phyloP scores from a whole-genome alignment of 305 asterid genomes.

The Fraxinus platypoda region DNA sequence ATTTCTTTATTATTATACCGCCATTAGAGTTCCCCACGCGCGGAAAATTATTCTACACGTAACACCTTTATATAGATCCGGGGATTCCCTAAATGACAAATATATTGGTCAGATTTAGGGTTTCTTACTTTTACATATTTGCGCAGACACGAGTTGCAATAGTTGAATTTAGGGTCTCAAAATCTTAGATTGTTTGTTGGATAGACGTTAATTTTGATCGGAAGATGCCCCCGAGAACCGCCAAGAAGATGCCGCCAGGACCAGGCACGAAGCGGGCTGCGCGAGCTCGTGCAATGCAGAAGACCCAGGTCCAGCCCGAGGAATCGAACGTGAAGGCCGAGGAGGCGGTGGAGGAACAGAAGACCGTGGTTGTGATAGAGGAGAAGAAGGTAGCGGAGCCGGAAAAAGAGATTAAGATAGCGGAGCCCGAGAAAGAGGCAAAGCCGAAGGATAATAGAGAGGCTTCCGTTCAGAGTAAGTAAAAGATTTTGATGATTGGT shows the following conservation, averaged over 20 bases:
- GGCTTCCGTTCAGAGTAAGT: constrained; percentile 38
- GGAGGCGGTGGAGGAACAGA: constrained; percentile 29
- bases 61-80: background rate
- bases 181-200: background rate
- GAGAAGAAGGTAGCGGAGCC: constrained; percentile 33
- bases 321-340: constrained; percentile 26
- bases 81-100: background rate
- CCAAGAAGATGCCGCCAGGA: constrained; percentile 39
- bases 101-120: background rate
- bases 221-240: constrained; percentile 47
- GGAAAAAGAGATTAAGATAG: constrained; percentile 27
- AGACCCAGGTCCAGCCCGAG: constrained; percentile 17
- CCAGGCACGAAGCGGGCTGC: constrained; percentile 43
- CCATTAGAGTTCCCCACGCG: background rate
- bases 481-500: background rate
- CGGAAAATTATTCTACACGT: background rate
- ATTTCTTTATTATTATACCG: background rate
- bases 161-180: background rate
- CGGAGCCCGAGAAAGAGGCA: constrained; percentile 33
- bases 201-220: background rate
- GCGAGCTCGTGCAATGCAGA: constrained; percentile 31
- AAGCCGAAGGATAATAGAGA: constrained; percentile 19
- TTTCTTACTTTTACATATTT: background rate
- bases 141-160: background rate
- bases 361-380: constrained; percentile 7